These are phyloP conservation scores for Fusarium papillatum DNA, from an alignment of 2,329 filamentous ascomycete species.

Conservation along the genomic window DNA sequence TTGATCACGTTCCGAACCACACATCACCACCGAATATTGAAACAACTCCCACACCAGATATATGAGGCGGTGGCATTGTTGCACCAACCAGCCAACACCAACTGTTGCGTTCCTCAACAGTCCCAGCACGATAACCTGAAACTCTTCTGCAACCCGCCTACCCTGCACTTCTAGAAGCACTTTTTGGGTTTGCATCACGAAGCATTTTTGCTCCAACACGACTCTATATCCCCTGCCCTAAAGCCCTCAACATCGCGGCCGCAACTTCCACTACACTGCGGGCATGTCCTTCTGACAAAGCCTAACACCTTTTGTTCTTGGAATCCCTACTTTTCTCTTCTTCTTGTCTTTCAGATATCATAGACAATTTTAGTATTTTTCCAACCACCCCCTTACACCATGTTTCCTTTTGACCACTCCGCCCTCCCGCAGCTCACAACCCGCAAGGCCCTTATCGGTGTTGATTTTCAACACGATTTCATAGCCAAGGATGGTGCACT, in stretches of 20 bases:
- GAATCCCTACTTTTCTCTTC: not conserved
- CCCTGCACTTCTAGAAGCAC: slow-evolving; percentile 18
- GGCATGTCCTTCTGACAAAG: slow-evolving; percentile 10
- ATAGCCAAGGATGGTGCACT: slow-evolving; percentile 77
- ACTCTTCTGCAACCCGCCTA: not conserved
- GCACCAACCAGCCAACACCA: slow-evolving; percentile 1
- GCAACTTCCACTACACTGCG: slow-evolving; percentile 12
- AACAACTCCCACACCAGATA: slow-evolving; percentile 6
- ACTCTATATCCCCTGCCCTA: slow-evolving; percentile 27
- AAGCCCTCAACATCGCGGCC: slow-evolving; percentile 20
- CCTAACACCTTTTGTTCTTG: slow-evolving; percentile 7
- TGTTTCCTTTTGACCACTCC: slow-evolving; percentile 70
- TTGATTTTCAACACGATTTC: slow-evolving; percentile 95
- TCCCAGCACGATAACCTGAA: not conserved
- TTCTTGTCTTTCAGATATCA: not conserved
- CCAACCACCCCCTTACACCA: slow-evolving; percentile 40
- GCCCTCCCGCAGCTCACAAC: slow-evolving; percentile 69
- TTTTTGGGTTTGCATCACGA: slow-evolving; percentile 30
- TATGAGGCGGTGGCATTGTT: slow-evolving; percentile 1
- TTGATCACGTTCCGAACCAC: not conserved
- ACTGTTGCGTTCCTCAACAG: not conserved
- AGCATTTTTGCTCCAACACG: slow-evolving; percentile 24
- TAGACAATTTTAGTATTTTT: not conserved
- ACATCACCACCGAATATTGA: not conserved
- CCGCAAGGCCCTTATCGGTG: slow-evolving; percentile 80